Base-by-base conservation (phyloP, 2,329 filamentous ascomycete species). In the Epichloe uncinata region DNA sequence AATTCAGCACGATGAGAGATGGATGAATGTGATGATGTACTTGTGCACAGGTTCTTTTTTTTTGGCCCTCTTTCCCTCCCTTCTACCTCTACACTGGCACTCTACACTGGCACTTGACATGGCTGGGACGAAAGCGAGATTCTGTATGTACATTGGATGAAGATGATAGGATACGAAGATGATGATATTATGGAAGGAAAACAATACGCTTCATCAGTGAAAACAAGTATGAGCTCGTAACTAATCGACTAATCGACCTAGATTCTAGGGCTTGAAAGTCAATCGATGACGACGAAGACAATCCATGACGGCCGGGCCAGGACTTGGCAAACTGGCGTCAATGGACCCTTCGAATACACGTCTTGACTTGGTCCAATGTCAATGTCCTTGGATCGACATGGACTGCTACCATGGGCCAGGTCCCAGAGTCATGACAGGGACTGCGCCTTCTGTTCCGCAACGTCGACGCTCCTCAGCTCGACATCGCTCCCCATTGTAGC, bases 401-500 rank as follows among this genome's bases (percentile, higher is more conserved):
- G 26, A 9, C 7, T 30, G 9, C 26, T 8, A 30, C 9, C 0
- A n/a, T n/a, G 26, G 9, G 8, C 26, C 8, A 30, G 26, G 26
- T 30, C 8, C 26, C 26, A 30, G 4, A 9, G 52, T 54, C 8
- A 56, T 53, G 4, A 4, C 8, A 34, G 11, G 5, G 16, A 30
- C 43, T 45, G 33, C 49, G 16, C 4, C n/a, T 12, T 42, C 40
- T 42, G 40, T 12, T n/a, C 12, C 40, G 52, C 30, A 9, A 30
- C 26, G 3, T 61, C 60, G 4, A 65, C 58, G 7, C 58, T 51
- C 33, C 61, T 53, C 50, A 67, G 52, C 53, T 66, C 63, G 30
- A 67, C 61, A 45, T 67, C 63, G 18, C 65, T 67, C 12, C 56
- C 56, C 37, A 56, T 50, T 12, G 55, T 56, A 2, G 55, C 58